Conservation (phyloP, 495 filamentous ascomycete genomes). For the Podospora fimiseda region DNA sequence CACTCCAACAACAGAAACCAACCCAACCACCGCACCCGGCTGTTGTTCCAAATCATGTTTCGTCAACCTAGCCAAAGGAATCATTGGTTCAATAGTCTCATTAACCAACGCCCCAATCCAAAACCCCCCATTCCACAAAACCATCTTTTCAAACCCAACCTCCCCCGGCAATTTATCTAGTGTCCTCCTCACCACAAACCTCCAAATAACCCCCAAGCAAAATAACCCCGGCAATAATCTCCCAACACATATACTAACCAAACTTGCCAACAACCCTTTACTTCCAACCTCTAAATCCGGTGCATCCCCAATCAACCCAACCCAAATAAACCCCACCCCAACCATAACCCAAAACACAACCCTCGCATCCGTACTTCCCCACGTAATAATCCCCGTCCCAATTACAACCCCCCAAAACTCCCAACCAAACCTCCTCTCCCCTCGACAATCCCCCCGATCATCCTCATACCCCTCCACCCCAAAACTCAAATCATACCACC, state of each 20-base stretch:
- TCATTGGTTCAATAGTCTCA: constrained; percentile 68
- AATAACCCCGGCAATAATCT: constrained; percentile 74
- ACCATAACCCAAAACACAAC: constrained; percentile 70
- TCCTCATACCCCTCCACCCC: constrained; percentile 43
- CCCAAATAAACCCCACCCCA: constrained; percentile 67
- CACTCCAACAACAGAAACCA: constrained; percentile 59
- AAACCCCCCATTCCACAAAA: constrained; percentile 66
- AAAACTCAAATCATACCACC: constrained; percentile 72
- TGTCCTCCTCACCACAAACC: constrained; percentile 52
- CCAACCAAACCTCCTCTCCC: constrained; percentile 48
- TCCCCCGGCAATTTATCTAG: not conserved
- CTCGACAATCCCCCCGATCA: constrained; percentile 16
- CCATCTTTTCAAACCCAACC: constrained; percentile 1
- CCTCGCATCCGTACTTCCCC: constrained; percentile 61
- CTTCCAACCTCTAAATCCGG: constrained; percentile 34
- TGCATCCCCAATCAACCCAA: constrained; percentile 72
- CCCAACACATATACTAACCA: constrained; percentile 35
- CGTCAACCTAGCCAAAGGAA: constrained; percentile 75
- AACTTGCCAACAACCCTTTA: not conserved
- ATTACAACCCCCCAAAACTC: constrained; percentile 59
- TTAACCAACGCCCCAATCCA: constrained; percentile 81
- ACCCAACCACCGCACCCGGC: constrained; percentile 66
- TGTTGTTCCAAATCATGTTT: constrained; percentile 68
- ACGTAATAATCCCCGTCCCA: constrained; percentile 58
- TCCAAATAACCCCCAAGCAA: constrained; percentile 64